Evolutionary conservation across 2,329 filamentous ascomycete genomes (phyloP).

Genomic region (Talaromyces atroroseus): DNA sequence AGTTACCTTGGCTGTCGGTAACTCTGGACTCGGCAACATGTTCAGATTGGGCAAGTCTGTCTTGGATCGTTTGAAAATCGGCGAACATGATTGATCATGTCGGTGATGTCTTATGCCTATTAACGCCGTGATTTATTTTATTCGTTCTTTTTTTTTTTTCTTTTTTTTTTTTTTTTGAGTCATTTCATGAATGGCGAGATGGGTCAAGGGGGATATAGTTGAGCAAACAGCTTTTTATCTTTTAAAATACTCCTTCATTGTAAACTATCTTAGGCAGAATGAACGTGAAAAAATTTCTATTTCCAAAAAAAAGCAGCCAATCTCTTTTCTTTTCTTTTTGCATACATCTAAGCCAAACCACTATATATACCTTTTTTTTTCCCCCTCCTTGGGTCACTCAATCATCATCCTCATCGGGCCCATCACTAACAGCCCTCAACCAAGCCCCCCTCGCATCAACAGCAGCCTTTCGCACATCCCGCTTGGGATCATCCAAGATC

Average conservation of each 20-base stretch:
- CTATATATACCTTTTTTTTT: background rate
- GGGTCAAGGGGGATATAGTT: no score
- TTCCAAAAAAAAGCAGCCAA: background rate
- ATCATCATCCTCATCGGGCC: constrained; percentile 51
- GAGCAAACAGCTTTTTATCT: no score
- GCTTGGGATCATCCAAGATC: constrained; percentile 58
- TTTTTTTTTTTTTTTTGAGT: no score
- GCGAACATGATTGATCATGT: background rate
- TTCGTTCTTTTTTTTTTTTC: no score
- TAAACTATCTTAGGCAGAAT: background rate
- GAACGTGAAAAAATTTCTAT: background rate
- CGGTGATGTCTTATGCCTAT: background rate
- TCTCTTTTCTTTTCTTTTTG: background rate
- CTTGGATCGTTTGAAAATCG: constrained; percentile 6
- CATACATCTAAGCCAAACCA: background rate
- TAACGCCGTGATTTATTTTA: no score
- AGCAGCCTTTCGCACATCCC: constrained; percentile 57
- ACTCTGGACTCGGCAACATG: constrained; percentile 23
- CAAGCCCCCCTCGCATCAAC: constrained; percentile 58
- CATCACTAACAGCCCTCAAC: constrained; percentile 54
- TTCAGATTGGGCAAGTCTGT: constrained; percentile 28
- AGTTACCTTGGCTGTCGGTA: constrained; percentile 24
- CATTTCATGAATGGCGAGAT: no score
- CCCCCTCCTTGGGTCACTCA: no score
- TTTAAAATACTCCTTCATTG: background rate